These are phyloP conservation scores for Pueraria montana DNA, from an alignment of 306 rosid genomes.

Conservation along the genomic window DNA sequence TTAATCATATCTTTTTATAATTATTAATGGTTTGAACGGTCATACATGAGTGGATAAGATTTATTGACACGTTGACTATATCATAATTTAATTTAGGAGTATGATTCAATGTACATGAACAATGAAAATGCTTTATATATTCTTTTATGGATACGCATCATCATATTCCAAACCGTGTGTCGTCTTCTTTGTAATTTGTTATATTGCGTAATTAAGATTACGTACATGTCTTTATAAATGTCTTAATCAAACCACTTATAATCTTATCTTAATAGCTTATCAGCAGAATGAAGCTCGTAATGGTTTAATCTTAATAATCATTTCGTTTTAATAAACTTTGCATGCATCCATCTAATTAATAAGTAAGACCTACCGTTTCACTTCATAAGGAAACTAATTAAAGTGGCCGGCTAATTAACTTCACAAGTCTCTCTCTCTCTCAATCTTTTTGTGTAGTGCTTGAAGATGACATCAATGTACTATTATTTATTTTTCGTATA, in stretches of 20 bases:
- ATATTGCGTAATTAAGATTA: background rate
- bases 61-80: background rate
- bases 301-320: background rate
- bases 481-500: conserved; percentile 6
- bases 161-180: background rate
- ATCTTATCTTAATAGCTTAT: conserved; percentile 17
- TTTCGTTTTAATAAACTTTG: background rate
- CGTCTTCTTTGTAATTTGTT: background rate
- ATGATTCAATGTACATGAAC: background rate
- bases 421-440: background rate
- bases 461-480: background rate
- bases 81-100: background rate
- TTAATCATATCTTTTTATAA: background rate
- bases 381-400: conserved; percentile 20
- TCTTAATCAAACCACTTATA: conserved; percentile 12
- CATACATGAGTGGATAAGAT: background rate
- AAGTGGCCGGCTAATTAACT: background rate
- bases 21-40: background rate
- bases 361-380: background rate
- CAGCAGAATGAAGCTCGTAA: background rate
- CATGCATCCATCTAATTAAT: conserved; percentile 5
- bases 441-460: background rate
- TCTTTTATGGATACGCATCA: background rate
- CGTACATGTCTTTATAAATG: background rate
- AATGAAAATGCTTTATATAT: background rate